A percentile compares a stretch with the other conserved stretches of the same genome.
Conservation (phyloP, 352 stramenopile species). For the Phytophthora litchii region DNA sequence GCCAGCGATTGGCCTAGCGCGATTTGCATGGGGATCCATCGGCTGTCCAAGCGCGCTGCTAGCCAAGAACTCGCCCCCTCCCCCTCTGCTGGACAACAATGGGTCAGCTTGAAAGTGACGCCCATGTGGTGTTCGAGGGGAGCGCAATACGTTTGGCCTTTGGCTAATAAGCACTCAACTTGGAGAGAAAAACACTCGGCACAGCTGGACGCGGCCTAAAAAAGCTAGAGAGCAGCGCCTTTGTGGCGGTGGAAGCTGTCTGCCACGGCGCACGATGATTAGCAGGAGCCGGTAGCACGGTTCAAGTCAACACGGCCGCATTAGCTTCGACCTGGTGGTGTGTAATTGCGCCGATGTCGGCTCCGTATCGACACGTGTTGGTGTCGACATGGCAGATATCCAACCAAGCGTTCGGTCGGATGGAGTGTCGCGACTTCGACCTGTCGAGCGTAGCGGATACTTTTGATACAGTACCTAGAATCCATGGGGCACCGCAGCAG, state of each 20-base stretch:
- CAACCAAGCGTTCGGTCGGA: constrained; percentile 14
- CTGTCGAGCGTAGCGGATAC: constrained; percentile 31
- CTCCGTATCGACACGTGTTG: constrained; percentile 18
- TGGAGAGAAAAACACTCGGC: constrained; percentile 6
- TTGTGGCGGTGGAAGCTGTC: constrained; percentile 7
- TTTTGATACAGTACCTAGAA: constrained; percentile 21
- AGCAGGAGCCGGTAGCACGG: constrained; percentile 5
- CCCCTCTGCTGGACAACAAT: constrained; percentile 23
- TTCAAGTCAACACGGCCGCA: constrained; percentile 9
- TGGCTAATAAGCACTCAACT: constrained; percentile 19
- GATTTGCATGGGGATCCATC: constrained; percentile 28
- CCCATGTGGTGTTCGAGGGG: constrained; percentile 5
- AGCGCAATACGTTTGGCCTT: constrained; percentile 12
- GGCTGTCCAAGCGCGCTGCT: constrained; percentile 8
- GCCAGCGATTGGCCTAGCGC: constrained; percentile 2
- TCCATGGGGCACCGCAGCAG: constrained; percentile 2
- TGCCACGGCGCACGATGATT: constrained; percentile 12
- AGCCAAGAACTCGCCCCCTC: constrained; percentile 21
- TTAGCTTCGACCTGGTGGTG: constrained; percentile 6
- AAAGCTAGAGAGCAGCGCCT: constrained; percentile 16
- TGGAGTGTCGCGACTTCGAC: constrained; percentile 31
- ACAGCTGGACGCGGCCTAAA: constrained; percentile 23
- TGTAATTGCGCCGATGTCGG: constrained; percentile 7
- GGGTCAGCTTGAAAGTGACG: constrained; percentile 7
- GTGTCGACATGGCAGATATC: constrained; percentile 24